Base-by-base conservation (phyloP, 148 eudicot species). In the Talinum fruticosum region DNA sequence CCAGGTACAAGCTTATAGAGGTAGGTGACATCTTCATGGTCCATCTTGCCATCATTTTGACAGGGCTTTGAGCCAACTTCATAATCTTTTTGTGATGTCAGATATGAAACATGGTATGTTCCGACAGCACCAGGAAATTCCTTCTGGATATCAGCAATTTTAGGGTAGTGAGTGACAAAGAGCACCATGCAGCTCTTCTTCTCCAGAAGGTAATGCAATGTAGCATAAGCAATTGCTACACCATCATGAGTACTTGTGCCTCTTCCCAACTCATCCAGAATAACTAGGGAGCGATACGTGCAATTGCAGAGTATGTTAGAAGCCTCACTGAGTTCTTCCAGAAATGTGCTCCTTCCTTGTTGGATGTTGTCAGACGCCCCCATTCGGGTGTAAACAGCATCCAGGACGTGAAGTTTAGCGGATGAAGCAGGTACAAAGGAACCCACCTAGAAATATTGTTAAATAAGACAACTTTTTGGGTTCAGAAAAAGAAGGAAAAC, bases 191-290 rank as follows among this genome's bases (percentile, higher is more conserved):
- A 87, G 82, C 82, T 83, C 80, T 91, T 93, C 76, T 88, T 86
- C 75, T 90, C 84, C 36, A 96, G 82, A 53, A 96, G 90, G 85
- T 91, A 79, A 61, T 91, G 97, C 87, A 96, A 83, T 29, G 98
- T 89, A 51, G 98, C 95, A 79, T 93, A 96, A 37, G 99, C 99
- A 85, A 96, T 96, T 18, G 99, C 99, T 38, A 93, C 97, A 16
- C 99, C 99, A 45, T 96, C 99, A 76, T 96, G 99, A 49, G 99
- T 93, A 49, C 99, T 96, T 14, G 99, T 96, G 76, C 99, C 99
- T 85, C 99, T 88, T 33, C 99, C 99, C 69, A 96, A 88, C 85
- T 96, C 99, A 80, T 96, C 99, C 66, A 96, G 82, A 47, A 96
- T 93, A 68, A 96, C 95, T 59, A 96, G 85, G 15, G 98, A 96